Evolutionary conservation across 2,329 filamentous ascomycete genomes (phyloP).

Genomic region (Stachybotrys echinatus): DNA sequence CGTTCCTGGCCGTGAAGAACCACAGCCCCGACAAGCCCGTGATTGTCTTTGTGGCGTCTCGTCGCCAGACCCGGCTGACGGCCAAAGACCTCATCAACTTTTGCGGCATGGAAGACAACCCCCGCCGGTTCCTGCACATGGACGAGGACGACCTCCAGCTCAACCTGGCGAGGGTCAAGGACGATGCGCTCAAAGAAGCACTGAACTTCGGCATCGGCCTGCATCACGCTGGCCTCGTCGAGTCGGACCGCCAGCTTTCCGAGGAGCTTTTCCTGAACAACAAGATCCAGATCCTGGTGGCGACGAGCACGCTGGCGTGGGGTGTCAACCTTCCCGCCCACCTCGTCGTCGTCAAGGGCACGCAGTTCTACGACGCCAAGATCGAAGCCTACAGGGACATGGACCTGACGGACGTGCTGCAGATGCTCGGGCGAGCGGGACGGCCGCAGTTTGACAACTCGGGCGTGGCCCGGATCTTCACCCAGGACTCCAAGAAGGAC

Average conservation of each 20-base stretch:
- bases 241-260: constrained; percentile 83
- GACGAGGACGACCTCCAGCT: constrained; percentile 88
- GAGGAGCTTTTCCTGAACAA: constrained; percentile 96
- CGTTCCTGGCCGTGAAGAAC: constrained; percentile 91
- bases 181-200: constrained; percentile 88
- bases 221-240: constrained; percentile 94
- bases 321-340: constrained; percentile 97
- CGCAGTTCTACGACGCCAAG: constrained; percentile 97
- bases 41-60: constrained; percentile 95
- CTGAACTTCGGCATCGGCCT: constrained; percentile 94
- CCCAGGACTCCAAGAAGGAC: constrained; percentile 94
- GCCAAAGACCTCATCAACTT: constrained; percentile 96
- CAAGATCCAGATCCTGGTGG: constrained; percentile 95
- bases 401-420: constrained; percentile 95
- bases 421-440: constrained; percentile 95
- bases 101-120: constrained; percentile 98
- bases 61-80: constrained; percentile 88
- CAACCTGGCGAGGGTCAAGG: constrained; percentile 86
- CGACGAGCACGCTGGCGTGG: constrained; percentile 95
- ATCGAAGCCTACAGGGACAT: constrained; percentile 97
- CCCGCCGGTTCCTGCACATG: constrained; percentile 87
- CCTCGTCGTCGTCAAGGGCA: constrained; percentile 95
- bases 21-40: constrained; percentile 96
- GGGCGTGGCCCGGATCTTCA: constrained; percentile 95
- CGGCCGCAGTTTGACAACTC: constrained; percentile 95